phyloP scores from a whole-genome alignment of 2,329 filamentous ascomycete genomes.

The Alternaria triticina region DNA sequence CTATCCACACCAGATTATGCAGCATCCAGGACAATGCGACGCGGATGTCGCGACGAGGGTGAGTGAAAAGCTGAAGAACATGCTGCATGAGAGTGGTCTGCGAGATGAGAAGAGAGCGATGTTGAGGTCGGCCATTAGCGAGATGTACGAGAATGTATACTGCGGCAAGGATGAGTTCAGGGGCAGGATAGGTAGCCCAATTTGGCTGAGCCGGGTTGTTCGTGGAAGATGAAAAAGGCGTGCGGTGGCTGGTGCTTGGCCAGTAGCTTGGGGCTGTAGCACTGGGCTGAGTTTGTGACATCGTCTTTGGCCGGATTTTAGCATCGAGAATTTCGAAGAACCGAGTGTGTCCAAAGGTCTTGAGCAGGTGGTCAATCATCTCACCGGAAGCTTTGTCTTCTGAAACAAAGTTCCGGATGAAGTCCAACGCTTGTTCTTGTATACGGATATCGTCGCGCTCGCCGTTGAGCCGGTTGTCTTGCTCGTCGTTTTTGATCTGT shows the following conservation, averaged over 20 bases:
- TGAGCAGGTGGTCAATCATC: conserved; percentile 87
- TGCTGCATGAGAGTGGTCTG: conserved; percentile 78
- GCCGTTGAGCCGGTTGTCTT: conserved; percentile 70
- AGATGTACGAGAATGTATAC: conserved; percentile 87
- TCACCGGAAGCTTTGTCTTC: conserved; percentile 61
- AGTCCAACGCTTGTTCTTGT: conserved; percentile 88
- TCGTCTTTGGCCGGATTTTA: conserved; percentile 68
- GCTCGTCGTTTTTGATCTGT: conserved; percentile 66
- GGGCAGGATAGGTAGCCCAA: conserved; percentile 40
- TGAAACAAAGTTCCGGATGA: conserved; percentile 88
- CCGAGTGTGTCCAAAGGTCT: conserved; percentile 74
- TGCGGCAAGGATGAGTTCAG: conserved; percentile 76
- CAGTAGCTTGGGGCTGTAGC: conserved; percentile 35
- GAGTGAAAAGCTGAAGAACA: conserved; percentile 74
- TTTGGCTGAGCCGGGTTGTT: conserved; percentile 51
- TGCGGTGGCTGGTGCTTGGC: conserved; percentile 66
- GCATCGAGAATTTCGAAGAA: conserved; percentile 81
- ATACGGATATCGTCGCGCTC: conserved; percentile 81
- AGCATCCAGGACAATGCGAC: conserved; percentile 82
- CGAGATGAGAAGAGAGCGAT: conserved; percentile 70
- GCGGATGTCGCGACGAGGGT: conserved; percentile 75
- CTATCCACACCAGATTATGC: conserved; percentile 83
- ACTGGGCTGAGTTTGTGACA: conserved; percentile 13
- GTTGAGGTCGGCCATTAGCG: conserved; percentile 78
- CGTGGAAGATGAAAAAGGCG: conserved; percentile 58